Percentiles rank a stretch among this genome's conserved stretches.
phyloP scores from a whole-genome alignment of 345 rosid species.

The Anastatica hierochuntica region DNA sequence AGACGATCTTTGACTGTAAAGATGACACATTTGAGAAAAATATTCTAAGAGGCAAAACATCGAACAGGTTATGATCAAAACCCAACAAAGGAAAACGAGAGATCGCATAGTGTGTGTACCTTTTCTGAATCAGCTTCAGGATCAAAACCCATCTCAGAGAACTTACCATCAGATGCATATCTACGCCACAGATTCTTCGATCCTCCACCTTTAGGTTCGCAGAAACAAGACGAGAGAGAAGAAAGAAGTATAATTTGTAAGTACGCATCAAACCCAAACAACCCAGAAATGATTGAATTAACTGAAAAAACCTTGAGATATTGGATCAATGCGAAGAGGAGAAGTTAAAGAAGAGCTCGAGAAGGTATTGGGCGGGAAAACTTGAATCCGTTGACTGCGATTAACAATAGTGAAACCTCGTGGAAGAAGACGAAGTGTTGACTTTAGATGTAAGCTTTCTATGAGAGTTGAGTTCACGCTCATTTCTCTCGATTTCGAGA shows the following conservation, averaged over 20 bases:
- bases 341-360: conserved; percentile 7
- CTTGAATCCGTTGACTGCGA: conserved; percentile 3
- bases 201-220: conserved; percentile 19
- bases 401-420: not conserved
- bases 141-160: conserved; percentile 34
- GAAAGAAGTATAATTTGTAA: not conserved
- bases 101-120: too few species aligned
- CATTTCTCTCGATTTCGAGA: too few species aligned
- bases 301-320: conserved; percentile 29
- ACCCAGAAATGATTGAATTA: not conserved
- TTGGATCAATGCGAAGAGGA: conserved; percentile 13
- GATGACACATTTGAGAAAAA: not conserved
- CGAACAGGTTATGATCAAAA: too few species aligned
- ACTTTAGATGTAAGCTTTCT: conserved; percentile 6
- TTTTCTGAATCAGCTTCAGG: conserved; percentile 28
- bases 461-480: too few species aligned
- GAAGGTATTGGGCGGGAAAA: conserved; percentile 18
- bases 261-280: not conserved
- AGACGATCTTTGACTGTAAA: not conserved
- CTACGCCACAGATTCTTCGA: conserved; percentile 33
- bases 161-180: conserved; percentile 30
- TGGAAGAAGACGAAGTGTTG: conserved; percentile 6
- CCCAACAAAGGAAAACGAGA: too few species aligned
- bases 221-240: not conserved
- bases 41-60: not conserved